Conservation (phyloP, 306 rosid species). For the Inga laurina region DNA sequence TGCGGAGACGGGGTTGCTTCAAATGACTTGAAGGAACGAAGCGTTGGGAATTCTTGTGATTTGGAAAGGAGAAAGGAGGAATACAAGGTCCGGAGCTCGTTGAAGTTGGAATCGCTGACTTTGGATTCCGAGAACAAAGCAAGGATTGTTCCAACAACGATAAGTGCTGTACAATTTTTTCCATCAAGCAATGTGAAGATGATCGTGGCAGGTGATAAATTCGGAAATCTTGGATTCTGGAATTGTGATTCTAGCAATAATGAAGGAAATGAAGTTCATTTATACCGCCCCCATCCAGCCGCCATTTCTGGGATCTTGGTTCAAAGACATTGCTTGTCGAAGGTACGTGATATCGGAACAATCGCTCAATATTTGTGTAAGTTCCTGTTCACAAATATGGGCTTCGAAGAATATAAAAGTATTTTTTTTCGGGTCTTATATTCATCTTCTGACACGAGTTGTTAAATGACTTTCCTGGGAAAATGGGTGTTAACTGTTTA, state of each 20-base stretch:
- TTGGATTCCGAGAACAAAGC: constrained; percentile 67
- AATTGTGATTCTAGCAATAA: constrained; percentile 42
- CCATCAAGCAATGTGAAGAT: constrained; percentile 60
- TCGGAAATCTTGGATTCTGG: constrained; percentile 86
- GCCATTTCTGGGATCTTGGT: constrained; percentile 73
- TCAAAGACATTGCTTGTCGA: constrained; percentile 63
- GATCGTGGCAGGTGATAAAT: constrained; percentile 65
- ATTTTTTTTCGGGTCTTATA: background rate
- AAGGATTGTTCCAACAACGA: constrained; percentile 65
- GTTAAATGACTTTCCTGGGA: background rate
- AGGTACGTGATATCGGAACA: constrained; percentile 46
- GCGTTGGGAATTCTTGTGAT: background rate
- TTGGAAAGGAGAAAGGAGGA: constrained; percentile 2
- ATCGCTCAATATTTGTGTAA: background rate
- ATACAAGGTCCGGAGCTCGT: constrained; percentile 14
- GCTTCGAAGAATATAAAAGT: background rate
- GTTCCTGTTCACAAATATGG: background rate
- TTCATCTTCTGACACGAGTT: background rate
- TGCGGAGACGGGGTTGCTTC: background rate
- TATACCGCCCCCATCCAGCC: constrained; percentile 67
- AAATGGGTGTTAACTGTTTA: background rate
- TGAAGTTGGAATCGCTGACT: constrained; percentile 51
- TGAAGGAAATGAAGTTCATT: constrained; percentile 41
- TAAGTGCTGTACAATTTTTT: constrained; percentile 50
- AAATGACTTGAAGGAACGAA: background rate